Evolutionary conservation across 495 filamentous ascomycete genomes (phyloP).

Genomic region (Trichoderma orchidacearum): DNA sequence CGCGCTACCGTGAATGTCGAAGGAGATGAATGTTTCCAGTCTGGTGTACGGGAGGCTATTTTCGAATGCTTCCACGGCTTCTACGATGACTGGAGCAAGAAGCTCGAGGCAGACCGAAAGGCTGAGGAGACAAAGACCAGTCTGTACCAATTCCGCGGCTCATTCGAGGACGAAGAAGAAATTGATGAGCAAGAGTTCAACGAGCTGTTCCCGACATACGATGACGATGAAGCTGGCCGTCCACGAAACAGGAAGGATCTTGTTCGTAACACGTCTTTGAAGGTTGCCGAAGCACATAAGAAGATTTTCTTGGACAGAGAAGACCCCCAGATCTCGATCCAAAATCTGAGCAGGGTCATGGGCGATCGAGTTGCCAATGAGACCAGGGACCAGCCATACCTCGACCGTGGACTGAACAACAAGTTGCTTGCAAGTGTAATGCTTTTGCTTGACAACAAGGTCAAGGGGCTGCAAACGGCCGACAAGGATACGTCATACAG

Average conservation of each 20-base stretch:
- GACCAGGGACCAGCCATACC: slow-evolving; percentile 7
- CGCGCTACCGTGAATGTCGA: slow-evolving; percentile 26
- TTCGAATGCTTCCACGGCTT: slow-evolving; percentile 50
- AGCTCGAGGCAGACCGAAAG: slow-evolving; percentile 59
- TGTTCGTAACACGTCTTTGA: slow-evolving; percentile 30
- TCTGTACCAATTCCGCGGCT: slow-evolving; percentile 70
- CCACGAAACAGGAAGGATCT: slow-evolving; percentile 8
- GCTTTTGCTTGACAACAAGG: slow-evolving; percentile 44
- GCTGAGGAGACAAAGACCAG: slow-evolving; percentile 56
- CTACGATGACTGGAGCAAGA: slow-evolving; percentile 64
- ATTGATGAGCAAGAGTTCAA: slow-evolving; percentile 64
- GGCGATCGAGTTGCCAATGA: slow-evolving; percentile 17
- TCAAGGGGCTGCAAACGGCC: slow-evolving; percentile 33
- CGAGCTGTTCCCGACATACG: slow-evolving; percentile 69
- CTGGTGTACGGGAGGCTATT: slow-evolving; percentile 16
- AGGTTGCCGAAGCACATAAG: slow-evolving; percentile 29
- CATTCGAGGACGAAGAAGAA: slow-evolving; percentile 57
- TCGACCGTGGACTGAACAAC: slow-evolving; percentile 25
- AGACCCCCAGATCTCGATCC: slow-evolving; percentile 20
- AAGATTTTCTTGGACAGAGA: slow-evolving; percentile 30
- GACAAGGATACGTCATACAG: slow-evolving; percentile 45
- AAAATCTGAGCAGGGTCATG: slow-evolving; percentile 20
- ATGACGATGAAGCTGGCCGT: slow-evolving; percentile 22
- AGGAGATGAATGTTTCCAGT: slow-evolving; percentile 22
- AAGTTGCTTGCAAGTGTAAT: slow-evolving; percentile 51